These are phyloP conservation scores for Penicillium crustosum DNA, from an alignment of 2,329 filamentous ascomycete species.

Conservation along the genomic window DNA sequence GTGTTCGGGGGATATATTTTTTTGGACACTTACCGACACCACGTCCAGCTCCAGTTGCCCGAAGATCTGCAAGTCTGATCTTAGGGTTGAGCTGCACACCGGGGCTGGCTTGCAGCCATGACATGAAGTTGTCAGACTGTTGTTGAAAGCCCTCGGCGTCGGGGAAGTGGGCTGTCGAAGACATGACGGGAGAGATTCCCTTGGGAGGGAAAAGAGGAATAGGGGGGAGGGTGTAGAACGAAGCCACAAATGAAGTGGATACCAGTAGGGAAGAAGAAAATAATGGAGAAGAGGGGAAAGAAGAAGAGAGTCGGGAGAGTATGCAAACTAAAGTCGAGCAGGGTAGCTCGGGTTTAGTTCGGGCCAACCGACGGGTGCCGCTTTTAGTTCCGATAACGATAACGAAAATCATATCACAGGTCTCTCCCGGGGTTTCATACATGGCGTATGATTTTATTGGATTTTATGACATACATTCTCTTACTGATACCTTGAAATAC, in stretches of 20 bases:
- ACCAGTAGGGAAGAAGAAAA: constrained; percentile 9
- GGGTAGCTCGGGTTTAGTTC: constrained; percentile 17
- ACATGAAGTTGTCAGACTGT: constrained; percentile 54
- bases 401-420: constrained; percentile 9
- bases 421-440: background rate
- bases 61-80: constrained; percentile 59
- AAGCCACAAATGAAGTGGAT: constrained; percentile 10
- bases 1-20: constrained; percentile 12
- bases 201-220: constrained; percentile 13
- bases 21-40: constrained; percentile 59
- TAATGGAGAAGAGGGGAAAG: constrained; percentile 13
- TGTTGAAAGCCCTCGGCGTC: constrained; percentile 43
- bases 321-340: constrained; percentile 7
- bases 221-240: constrained; percentile 4
- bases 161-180: constrained; percentile 36
- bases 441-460: background rate
- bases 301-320: constrained; percentile 21
- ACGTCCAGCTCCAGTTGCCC: constrained; percentile 57
- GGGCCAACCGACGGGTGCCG: constrained; percentile 11
- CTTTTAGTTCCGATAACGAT: constrained; percentile 13
- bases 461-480: background rate
- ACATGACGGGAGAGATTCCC: constrained; percentile 29
- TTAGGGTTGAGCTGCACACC: constrained; percentile 59
- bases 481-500: background rate
- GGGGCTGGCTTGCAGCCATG: constrained; percentile 55